These are phyloP conservation scores for Leccinum longicurvipes DNA, from an alignment of 768 basidiomycete species.

Conservation along the genomic window DNA sequence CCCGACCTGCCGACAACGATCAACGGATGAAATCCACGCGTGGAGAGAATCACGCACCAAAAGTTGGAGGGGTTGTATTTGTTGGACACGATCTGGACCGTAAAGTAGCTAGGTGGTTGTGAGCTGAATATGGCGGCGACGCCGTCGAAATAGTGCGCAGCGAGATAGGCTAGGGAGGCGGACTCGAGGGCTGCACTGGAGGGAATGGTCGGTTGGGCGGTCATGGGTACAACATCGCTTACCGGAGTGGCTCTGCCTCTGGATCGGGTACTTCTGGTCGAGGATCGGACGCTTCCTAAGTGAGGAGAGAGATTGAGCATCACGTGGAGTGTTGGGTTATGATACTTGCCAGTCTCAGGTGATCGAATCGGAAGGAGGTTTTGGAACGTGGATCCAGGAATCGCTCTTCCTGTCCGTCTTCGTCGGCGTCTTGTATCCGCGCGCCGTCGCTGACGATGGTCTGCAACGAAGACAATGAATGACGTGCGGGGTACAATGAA, in stretches of 20 bases:
- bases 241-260: slow-evolving; percentile 78
- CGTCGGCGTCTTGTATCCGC: slow-evolving; percentile 41
- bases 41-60: slow-evolving; percentile 54
- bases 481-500: not conserved
- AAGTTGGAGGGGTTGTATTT: slow-evolving; percentile 84
- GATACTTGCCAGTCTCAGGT: slow-evolving; percentile 68
- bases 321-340: not conserved
- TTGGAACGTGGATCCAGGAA: slow-evolving; percentile 84
- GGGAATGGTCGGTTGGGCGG: not conserved
- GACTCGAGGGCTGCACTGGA: slow-evolving; percentile 68
- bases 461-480: slow-evolving; percentile 36
- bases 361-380: slow-evolving; percentile 56
- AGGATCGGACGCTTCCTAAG: slow-evolving; percentile 78
- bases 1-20: slow-evolving; percentile 66
- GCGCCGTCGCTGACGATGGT: slow-evolving; percentile 79
- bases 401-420: slow-evolving; percentile 52
- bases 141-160: slow-evolving; percentile 81
- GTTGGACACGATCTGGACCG: slow-evolving; percentile 85
- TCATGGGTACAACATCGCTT: slow-evolving; percentile 9
- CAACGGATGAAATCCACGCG: not conserved
- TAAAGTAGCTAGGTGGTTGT: slow-evolving; percentile 46
- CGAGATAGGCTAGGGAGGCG: slow-evolving; percentile 62
- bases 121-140: slow-evolving; percentile 64
- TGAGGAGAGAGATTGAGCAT: slow-evolving; percentile 42
- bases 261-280: slow-evolving; percentile 58